Evolutionary conservation across 2,329 filamentous ascomycete genomes (phyloP).

Genomic region (Sporothrix inflata): DNA sequence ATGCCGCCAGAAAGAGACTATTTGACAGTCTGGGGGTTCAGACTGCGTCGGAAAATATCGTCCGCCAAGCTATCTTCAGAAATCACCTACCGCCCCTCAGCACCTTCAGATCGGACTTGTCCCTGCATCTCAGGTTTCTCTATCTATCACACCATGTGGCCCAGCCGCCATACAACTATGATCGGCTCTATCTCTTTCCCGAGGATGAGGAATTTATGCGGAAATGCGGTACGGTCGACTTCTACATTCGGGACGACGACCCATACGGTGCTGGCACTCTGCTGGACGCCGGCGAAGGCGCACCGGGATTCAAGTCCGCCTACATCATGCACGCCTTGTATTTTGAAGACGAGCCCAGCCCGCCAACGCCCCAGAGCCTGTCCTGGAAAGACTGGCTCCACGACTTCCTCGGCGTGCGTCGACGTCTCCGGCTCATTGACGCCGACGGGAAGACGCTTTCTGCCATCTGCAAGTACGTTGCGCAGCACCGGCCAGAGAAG

Average conservation of each 20-base stretch:
- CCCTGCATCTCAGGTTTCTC: neutral
- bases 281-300: too few species aligned
- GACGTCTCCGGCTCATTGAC: conserved; percentile 1
- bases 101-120: too few species aligned
- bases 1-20: neutral
- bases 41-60: neutral
- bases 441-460: neutral
- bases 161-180: neutral
- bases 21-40: conserved; percentile 12
- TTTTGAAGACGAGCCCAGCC: neutral
- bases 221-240: neutral
- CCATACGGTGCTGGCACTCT: neutral
- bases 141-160: neutral
- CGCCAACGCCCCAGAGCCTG: neutral
- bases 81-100: neutral
- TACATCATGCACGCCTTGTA: neutral
- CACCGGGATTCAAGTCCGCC: too few species aligned
- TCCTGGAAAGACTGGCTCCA: conserved; percentile 11
- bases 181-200: neutral
- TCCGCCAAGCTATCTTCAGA: neutral
- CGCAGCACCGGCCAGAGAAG: neutral
- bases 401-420: conserved; percentile 1
- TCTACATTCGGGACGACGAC: conserved; percentile 9
- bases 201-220: neutral
- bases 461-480: neutral